phyloP scores from a whole-genome alignment of 345 rosid species.

The Pistacia vera region DNA sequence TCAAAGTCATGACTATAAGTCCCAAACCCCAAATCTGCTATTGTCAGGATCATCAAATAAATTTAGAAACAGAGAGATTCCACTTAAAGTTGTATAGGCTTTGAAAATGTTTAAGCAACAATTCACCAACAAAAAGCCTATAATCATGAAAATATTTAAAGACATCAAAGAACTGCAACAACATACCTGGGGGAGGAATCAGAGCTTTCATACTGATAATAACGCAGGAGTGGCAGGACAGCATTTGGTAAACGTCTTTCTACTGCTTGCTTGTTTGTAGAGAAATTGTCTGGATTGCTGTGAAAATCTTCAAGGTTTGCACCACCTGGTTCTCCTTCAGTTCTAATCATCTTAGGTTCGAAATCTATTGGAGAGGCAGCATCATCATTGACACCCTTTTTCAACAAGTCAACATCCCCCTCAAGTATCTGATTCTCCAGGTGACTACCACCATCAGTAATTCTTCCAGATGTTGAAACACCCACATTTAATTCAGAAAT shows the following conservation, averaged over 20 bases:
- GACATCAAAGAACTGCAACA: constrained; percentile 15
- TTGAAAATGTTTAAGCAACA: constrained; percentile 11
- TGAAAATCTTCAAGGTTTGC: constrained; percentile 39
- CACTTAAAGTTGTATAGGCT: not conserved
- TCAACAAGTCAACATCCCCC: constrained; percentile 30
- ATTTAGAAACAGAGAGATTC: not conserved
- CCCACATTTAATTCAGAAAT: constrained; percentile 31
- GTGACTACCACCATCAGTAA: constrained; percentile 31
- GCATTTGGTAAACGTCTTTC: constrained; percentile 64
- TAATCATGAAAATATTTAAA: not conserved
- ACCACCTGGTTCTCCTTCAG: constrained; percentile 33
- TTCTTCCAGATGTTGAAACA: constrained; percentile 38
- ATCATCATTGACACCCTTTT: constrained; percentile 31
- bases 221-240: constrained; percentile 58
- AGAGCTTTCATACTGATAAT: constrained; percentile 76
- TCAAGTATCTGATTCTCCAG: constrained; percentile 40
- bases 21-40: not conserved
- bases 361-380: constrained; percentile 27
- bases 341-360: constrained; percentile 39
- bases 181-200: constrained; percentile 78
- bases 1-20: not conserved
- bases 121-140: not conserved
- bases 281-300: constrained; percentile 37
- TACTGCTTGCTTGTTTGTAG: constrained; percentile 43
- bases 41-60: not conserved